Conservation (phyloP, 148 eudicot genomes). For the Rhododendron kiyosumense region DNA sequence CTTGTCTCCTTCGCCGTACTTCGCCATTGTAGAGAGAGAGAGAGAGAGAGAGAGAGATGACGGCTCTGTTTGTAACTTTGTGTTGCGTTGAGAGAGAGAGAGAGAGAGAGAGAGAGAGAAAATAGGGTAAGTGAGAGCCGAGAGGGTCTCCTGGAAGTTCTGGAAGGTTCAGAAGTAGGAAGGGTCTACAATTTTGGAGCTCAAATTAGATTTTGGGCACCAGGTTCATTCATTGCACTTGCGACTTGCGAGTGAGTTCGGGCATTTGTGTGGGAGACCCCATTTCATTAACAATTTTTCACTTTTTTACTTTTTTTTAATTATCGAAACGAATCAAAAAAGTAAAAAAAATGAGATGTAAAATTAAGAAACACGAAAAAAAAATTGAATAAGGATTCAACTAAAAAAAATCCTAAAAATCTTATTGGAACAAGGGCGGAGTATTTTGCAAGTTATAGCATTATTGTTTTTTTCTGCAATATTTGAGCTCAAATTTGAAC, state of each 20-base stretch:
- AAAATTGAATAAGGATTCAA: no score
- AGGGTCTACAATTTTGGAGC: constrained; percentile 14
- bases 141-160: not conserved
- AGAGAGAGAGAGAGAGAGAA: not conserved
- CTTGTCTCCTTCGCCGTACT: constrained; percentile 87
- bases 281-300: no score
- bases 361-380: no score
- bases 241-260: not conserved
- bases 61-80: not conserved
- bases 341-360: no score
- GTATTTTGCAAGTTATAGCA: no score
- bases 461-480: no score
- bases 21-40: constrained; percentile 57
- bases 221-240: no score
- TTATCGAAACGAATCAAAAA: no score
- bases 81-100: not conserved
- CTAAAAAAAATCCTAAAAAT: no score
- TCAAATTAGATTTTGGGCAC: not conserved
- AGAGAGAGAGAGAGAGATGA: not conserved
- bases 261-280: not conserved
- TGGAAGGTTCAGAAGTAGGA: constrained; percentile 7
- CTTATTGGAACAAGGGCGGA: no score
- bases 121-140: not conserved
- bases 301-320: no score
- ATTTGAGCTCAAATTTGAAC: no score